Base-by-base conservation (phyloP, 2,329 filamentous ascomycete species). In the Fusarium pseudonygamai region DNA sequence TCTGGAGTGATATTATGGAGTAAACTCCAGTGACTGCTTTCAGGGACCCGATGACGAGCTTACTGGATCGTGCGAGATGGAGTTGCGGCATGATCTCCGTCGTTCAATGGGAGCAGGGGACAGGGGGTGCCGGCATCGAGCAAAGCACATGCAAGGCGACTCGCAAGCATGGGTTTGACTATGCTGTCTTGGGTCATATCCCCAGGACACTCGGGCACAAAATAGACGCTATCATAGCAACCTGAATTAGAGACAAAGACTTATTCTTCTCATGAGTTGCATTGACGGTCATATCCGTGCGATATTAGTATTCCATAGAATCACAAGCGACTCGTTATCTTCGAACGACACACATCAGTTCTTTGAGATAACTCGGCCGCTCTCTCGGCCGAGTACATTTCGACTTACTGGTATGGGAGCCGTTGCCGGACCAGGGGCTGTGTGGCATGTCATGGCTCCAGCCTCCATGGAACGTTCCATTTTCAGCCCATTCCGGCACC, bases 401-500 rank as follows among this genome's bases (percentile, higher is more conserved):
- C 18, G 37, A 49, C 59, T 65, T 47, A n/a, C n/a, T n/a, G n/a
- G n/a, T n/a, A 61, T 58, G 59, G 50, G 53, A 70, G 47, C 57
- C 43, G 56, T 63, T 73, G 60, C 60, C 46, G 47, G 22, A 70
- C 46, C 60, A 71, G 60, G 70, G 66, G 52, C 30, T 57, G 58
- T 53, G 60, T 69, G 59, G 66, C 67, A 60, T 73, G 70, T 65
- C 65, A 58, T 73, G 70, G 58, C 40, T 65, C 70, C 70, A 72
- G 70, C 22, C 52, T 67, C 59, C 60, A 72, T 72, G 70, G 60
- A 72, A 72, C 70, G 70, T 72, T 72, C 70, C 70, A 72, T 73
- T 55, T 53, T 66, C 69, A 61, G 70, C 65, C 45, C 55, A 26
- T 57, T 22, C 60, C 42, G 24, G 55, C 28, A 53, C 36, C 39